Evolutionary conservation across 345 rosid species (phyloP), one percentile per base, ranked within the genome.

Genomic region (Ceriops decandra): DNA sequence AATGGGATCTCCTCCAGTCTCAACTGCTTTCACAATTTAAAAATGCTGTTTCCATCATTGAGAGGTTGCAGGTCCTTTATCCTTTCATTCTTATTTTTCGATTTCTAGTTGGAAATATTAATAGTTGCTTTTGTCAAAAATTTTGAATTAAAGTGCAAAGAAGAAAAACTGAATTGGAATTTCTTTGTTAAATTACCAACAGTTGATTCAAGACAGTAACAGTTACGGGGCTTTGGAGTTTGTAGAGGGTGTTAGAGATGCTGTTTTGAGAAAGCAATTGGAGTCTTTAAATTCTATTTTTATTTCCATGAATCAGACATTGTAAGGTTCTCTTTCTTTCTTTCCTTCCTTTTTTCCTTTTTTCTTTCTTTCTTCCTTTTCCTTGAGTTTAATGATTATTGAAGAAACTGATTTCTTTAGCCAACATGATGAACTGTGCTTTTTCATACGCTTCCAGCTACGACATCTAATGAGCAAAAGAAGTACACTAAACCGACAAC

Each of bases 1-100:
- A 77, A 22, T 88, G 98, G 98, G 88, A 82, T 22, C 79, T 81
- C 53, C 78, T 87, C 78, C 98, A 89, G 70, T 77, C 82, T 75
- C 84, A 81, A 62, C 68, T 89, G 67, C 68, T 84, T 30, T 85
- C 89, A 0, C 92, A 79, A 64, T 91, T 84, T 62, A 66, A 77
- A 67, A 86, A 88, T 36, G 92, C 90, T 61, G 84, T 89, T 73
- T 81, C 88, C 35, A 85, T 93, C 70, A 86, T 89, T 47, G 79
- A 80, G 72, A 85, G 97, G 68, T 74, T 93, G 69, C 87, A 75
- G 87, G 97, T 42, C 49, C 17, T 42, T 13, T 42, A 2, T 13
- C 4, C 13, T 42, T 82, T 64, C 32, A 52, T 71, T 2, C 56
- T 30, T 16, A 36, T 57, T 7, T 16, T 24, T 6, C 35, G 32